These are phyloP conservation scores for Ustilago vetiveriae DNA, from an alignment of 1,284 basidiomycete genomes.

Conservation along the genomic window DNA sequence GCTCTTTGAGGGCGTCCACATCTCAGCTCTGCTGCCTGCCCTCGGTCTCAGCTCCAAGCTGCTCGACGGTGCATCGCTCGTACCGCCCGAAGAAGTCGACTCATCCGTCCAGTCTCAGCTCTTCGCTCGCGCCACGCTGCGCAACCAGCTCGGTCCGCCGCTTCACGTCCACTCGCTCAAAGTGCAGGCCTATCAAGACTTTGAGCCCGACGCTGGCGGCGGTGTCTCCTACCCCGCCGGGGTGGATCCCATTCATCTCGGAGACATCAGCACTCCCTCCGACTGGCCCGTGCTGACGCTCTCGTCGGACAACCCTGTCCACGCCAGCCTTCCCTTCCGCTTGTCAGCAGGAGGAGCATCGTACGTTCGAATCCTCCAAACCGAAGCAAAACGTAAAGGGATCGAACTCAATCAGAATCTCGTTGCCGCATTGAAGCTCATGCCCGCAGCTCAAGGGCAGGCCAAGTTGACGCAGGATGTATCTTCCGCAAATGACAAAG, in stretches of 20 bases:
- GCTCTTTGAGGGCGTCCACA: constrained; percentile 26
- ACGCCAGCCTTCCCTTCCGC: constrained; percentile 48
- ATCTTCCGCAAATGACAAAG: neutral
- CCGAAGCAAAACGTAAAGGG: constrained; percentile 35
- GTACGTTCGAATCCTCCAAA: constrained; percentile 49
- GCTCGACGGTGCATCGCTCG: constrained; percentile 53
- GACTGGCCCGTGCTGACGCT: constrained; percentile 46
- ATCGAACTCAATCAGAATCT: constrained; percentile 53
- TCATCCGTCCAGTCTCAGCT: constrained; percentile 18
- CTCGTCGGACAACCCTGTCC: constrained; percentile 25
- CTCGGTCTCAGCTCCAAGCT: constrained; percentile 43
- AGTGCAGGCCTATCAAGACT: constrained; percentile 31
- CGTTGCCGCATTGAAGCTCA: constrained; percentile 39
- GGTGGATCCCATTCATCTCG: constrained; percentile 20
- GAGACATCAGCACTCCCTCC: constrained; percentile 38
- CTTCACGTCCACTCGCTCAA: constrained; percentile 38
- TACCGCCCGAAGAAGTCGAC: constrained; percentile 12
- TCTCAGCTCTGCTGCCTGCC: constrained; percentile 43
- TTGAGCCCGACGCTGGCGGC: neutral
- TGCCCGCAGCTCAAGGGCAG: constrained; percentile 17
- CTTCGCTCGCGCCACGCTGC: constrained; percentile 48
- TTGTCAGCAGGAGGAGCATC: constrained; percentile 49
- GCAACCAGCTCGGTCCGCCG: constrained; percentile 49
- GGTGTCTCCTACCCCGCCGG: neutral
- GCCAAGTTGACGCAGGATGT: neutral